Percentiles rank a stretch among this genome's conserved stretches.
Evolutionary conservation across 2,329 filamentous ascomycete genomes (phyloP).

Genomic region (Monilinia vaccinii-corymbosi): DNA sequence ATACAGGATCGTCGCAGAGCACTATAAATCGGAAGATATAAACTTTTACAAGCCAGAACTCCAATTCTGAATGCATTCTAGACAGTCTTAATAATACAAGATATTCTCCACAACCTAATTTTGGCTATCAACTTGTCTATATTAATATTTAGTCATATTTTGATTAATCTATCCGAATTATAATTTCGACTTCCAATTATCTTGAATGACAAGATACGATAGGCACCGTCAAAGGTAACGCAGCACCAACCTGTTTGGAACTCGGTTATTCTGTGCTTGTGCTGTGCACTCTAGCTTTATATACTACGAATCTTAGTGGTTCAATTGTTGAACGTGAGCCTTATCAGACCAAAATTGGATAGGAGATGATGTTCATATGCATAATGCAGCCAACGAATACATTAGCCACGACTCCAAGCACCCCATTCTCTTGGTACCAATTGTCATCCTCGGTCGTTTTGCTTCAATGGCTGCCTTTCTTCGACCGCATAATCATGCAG

Average conservation of each 20-base stretch:
- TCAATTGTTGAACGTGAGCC: not conserved
- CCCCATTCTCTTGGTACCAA: not conserved
- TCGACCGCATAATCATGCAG: conserved; percentile 5
- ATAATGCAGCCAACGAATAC: not conserved
- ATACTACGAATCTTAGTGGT: not conserved
- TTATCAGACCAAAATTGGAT: not conserved
- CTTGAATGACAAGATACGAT: not conserved
- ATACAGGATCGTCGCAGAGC: conserved; percentile 64
- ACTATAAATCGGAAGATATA: conserved; percentile 66
- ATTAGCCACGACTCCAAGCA: not conserved
- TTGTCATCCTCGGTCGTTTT: not conserved
- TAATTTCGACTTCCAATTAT: not conserved
- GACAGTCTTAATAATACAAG: not conserved
- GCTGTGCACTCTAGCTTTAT: not conserved
- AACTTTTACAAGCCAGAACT: conserved; percentile 41
- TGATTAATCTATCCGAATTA: not conserved
- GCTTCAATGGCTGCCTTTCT: not conserved
- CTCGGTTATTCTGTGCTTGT: not conserved
- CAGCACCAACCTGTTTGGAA: not conserved
- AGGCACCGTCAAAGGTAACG: not conserved
- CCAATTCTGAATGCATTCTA: conserved; percentile 17
- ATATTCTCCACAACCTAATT: not conserved
- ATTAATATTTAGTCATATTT: not conserved
- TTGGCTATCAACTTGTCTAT: not conserved
- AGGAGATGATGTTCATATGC: not conserved